A percentile compares a stretch with the other conserved stretches of the same genome.
phyloP scores from a whole-genome alignment of 2,329 filamentous ascomycete species.

The Colletotrichum shisoi region DNA sequence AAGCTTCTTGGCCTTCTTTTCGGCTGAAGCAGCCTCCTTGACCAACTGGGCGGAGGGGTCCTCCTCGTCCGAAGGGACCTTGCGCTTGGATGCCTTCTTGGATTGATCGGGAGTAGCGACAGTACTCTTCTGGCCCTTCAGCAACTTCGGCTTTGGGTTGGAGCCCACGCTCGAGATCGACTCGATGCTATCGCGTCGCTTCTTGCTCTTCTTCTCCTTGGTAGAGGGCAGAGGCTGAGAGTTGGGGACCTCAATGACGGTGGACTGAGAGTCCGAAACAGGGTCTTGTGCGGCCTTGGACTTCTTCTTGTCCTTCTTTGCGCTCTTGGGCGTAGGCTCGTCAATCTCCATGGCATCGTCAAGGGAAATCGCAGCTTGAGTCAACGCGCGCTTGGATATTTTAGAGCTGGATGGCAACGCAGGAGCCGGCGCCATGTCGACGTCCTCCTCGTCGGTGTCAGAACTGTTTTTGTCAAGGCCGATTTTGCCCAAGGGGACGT shows the following conservation, averaged over 20 bases:
- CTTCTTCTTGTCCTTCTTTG: conserved; percentile 48
- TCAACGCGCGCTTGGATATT: conserved; percentile 47
- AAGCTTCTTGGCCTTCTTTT: conserved; percentile 53
- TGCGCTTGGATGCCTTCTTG: conserved; percentile 40
- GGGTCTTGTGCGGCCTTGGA: conserved; percentile 38
- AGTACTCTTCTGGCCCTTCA: conserved; percentile 11
- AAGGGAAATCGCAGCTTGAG: conserved; percentile 45
- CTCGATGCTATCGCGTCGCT: conserved; percentile 39
- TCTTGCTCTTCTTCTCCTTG: conserved; percentile 50
- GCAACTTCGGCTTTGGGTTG: conserved; percentile 11
- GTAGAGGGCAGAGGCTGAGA: conserved; percentile 41
- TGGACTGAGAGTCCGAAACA: conserved; percentile 23
- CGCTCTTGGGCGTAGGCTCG: conserved; percentile 39
- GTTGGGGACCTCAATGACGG: conserved; percentile 31
- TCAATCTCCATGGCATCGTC: conserved; percentile 41
- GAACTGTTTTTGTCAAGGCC: conserved; percentile 50
- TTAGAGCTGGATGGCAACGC: conserved; percentile 43
- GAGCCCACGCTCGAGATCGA: conserved; percentile 35
- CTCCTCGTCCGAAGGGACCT: conserved; percentile 49
- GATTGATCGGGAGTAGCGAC: conserved; percentile 24
- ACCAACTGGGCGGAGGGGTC: conserved; percentile 49
- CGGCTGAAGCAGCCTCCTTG: conserved; percentile 47
- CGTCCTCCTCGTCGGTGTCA: conserved; percentile 56
- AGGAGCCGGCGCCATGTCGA: conserved; percentile 56
- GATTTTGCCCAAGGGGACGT: conserved; percentile 49